Evolutionary conservation across 352 stramenopile genomes (phyloP).

Genomic region (Globisporangium camurandrum): DNA sequence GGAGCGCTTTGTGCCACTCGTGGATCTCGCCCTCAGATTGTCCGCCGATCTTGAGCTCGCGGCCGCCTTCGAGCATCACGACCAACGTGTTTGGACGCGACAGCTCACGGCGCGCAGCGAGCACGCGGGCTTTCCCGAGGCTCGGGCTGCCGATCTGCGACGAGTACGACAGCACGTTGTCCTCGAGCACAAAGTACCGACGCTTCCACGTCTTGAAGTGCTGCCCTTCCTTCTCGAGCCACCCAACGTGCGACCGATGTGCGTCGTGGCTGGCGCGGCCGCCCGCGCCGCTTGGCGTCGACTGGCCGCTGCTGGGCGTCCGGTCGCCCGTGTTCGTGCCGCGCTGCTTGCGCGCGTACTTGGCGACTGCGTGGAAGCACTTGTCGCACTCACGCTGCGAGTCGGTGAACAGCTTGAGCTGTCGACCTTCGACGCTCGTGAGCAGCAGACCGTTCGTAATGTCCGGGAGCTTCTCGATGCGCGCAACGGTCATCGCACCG

Average conservation of each 20-base stretch:
- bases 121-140: slow-evolving; percentile 43
- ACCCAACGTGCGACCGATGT: slow-evolving; percentile 71
- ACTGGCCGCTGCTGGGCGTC: background rate
- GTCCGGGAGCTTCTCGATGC: slow-evolving; percentile 48
- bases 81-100: slow-evolving; percentile 51
- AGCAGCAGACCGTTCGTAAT: slow-evolving; percentile 77
- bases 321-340: no score
- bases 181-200: slow-evolving; percentile 66
- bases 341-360: slow-evolving; percentile 35
- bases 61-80: slow-evolving; percentile 52
- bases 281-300: background rate
- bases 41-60: slow-evolving; percentile 56
- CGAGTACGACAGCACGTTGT: slow-evolving; percentile 57
- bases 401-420: slow-evolving; percentile 81
- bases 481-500: slow-evolving; percentile 56
- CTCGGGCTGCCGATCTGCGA: slow-evolving; percentile 35
- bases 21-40: slow-evolving; percentile 60
- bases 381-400: slow-evolving; percentile 58
- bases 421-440: slow-evolving; percentile 44
- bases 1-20: slow-evolving; percentile 63
- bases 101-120: slow-evolving; percentile 46
- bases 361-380: slow-evolving; percentile 60
- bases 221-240: slow-evolving; percentile 72
- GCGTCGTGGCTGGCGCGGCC: background rate
- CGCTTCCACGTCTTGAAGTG: slow-evolving; percentile 75